Evolutionary conservation across 2,329 filamentous ascomycete species (phyloP).

Genomic region (Cladophialophora yegresii): DNA sequence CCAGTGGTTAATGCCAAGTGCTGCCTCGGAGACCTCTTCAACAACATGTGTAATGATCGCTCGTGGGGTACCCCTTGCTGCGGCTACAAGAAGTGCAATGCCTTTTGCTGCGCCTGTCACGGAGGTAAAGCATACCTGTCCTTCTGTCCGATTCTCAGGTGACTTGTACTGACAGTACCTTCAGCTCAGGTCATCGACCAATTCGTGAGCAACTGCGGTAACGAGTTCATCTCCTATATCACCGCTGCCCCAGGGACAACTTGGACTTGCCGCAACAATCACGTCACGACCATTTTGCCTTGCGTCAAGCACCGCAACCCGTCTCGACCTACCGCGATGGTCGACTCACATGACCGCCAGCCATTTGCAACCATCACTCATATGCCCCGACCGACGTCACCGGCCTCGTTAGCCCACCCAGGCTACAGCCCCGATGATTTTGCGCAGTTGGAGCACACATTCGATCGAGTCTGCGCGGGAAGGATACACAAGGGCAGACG

Average conservation of each 20-base stretch:
- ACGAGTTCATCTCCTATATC: neutral
- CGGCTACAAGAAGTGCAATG: constrained; percentile 15
- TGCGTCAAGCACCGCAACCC: neutral
- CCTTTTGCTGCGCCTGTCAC: constrained; percentile 14
- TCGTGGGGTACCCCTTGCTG: constrained; percentile 10
- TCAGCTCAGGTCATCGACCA: constrained; percentile 4
- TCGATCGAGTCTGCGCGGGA: constrained; percentile 5
- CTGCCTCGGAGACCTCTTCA: neutral
- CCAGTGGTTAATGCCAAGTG: constrained; percentile 8
- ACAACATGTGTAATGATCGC: neutral
- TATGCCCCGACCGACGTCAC: neutral
- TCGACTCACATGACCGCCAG: neutral
- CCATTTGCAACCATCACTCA: neutral
- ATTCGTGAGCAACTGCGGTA: neutral
- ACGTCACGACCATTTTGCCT: neutral
- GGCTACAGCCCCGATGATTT: neutral
- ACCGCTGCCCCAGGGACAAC: constrained; percentile 2
- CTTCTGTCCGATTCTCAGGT: neutral
- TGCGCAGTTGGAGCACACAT: constrained; percentile 1
- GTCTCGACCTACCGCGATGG: neutral
- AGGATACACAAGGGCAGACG: neutral
- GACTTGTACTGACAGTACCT: neutral
- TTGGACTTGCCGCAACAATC: constrained; percentile 16
- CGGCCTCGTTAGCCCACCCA: neutral
- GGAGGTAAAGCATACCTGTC: neutral